Base-by-base conservation (phyloP, 768 basidiomycete species). In the Suillus subaureus region DNA sequence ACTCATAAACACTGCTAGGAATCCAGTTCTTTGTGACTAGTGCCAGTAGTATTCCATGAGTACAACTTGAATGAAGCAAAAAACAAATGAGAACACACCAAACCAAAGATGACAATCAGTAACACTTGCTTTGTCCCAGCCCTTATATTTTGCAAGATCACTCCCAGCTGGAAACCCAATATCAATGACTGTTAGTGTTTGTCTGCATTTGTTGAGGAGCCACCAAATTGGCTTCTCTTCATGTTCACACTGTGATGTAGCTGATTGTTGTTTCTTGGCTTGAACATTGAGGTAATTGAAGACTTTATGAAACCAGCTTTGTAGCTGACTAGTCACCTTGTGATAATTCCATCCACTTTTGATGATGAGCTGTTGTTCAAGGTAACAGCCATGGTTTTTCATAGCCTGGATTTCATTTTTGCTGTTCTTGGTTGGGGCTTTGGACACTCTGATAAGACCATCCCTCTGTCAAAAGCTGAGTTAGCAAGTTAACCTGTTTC, bases 91-190 rank as follows among this genome's bases (percentile, higher is more conserved):
- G 26, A 43, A 61, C 61, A 2, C 18, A 61, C 43, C 61, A 23
- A 61, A 61, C 61, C 61, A 61, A 11, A 61, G 61, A n/a, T 43
- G 43, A 43, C 42, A 43, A 31, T 61, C 61, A 13, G 18, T 47
- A 21, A 47, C 13, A 16, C 61, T 43, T 0, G 43, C 61, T 47
- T 61, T 61, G 33, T 43, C 37, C 13, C 18, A 8, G 6, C 61
- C 61, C 15, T 47, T 61, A 4, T 61, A 7, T 16, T 43, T 43
- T 2, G 15, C 16, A 9, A 61, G 39, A 13, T 61, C 26, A n/a
- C 15, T 37, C 9, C 49, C 23, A 49, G 49, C 2, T 1, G 13
- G 49, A 49, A 49, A 49, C 13, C 23, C 2, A 13, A 49, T 26
- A 49, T 49, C 49, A 2, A 49, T 13, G 1, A 49, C 49, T 49